These are phyloP conservation scores for Venturia asperata DNA, from an alignment of 2,329 filamentous ascomycete species.

Conservation along the genomic window DNA sequence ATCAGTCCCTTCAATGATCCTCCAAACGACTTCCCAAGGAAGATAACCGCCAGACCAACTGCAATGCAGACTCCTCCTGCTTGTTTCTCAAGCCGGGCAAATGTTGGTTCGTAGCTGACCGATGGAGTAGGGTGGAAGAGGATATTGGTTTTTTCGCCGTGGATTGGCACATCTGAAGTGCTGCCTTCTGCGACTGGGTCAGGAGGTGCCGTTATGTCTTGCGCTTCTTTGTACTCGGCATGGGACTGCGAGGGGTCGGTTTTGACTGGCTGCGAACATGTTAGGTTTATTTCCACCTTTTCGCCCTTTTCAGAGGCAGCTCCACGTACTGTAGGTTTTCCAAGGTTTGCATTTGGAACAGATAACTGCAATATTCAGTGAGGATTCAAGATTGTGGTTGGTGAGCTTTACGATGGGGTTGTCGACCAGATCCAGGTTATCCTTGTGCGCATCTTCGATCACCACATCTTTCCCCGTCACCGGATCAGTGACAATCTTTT, in stretches of 20 bases:
- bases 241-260: conserved; percentile 65
- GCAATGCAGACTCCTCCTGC: conserved; percentile 63
- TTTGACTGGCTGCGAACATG: conserved; percentile 48
- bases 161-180: conserved; percentile 90
- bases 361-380: conserved; percentile 51
- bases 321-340: conserved; percentile 56
- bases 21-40: conserved; percentile 73
- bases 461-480: conserved; percentile 79
- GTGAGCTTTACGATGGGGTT: conserved; percentile 55
- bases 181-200: conserved; percentile 74
- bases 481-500: conserved; percentile 70
- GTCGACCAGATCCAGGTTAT: conserved; percentile 62
- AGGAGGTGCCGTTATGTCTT: conserved; percentile 85
- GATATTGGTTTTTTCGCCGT: conserved; percentile 93
- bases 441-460: conserved; percentile 72
- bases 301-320: background rate
- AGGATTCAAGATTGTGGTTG: background rate
- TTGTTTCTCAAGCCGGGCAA: conserved; percentile 63
- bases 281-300: conserved; percentile 20
- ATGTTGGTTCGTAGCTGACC: conserved; percentile 86
- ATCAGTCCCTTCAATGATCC: conserved; percentile 70
- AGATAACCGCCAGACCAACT: conserved; percentile 65
- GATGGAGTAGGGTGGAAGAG: conserved; percentile 92
- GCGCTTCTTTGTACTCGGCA: conserved; percentile 73
- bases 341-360: conserved; percentile 83